phyloP scores from a whole-genome alignment of 805 yeast genomes.

The Saccharomycopsis capsularis region DNA sequence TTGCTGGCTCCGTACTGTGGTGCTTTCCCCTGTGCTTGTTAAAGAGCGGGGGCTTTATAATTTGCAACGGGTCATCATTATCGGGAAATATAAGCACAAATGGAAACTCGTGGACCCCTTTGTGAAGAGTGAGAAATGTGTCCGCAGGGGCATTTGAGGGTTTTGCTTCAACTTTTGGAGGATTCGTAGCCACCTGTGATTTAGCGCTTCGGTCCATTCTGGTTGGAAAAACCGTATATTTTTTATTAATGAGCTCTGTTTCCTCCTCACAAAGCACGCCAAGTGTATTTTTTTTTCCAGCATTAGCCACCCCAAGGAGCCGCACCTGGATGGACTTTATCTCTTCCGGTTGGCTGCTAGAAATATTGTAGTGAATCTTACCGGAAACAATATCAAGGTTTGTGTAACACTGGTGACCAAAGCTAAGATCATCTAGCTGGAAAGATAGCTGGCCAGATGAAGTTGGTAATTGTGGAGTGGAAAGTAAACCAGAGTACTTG shows the following conservation, averaged over 20 bases:
- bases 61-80: neutral
- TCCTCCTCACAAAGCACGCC: neutral
- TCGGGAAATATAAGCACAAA: slow-evolving; percentile 1
- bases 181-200: too few species aligned
- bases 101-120: neutral
- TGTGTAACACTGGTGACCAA: slow-evolving; percentile 1
- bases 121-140: neutral
- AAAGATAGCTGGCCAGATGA: neutral
- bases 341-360: neutral
- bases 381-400: slow-evolving; percentile 1
- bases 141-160: neutral
- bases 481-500: too few species aligned
- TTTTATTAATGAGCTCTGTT: too few species aligned
- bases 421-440: neutral
- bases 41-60: neutral
- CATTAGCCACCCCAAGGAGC: neutral
- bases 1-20: too few species aligned
- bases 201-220: too few species aligned
- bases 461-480: too few species aligned
- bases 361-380: neutral
- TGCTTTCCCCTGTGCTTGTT: neutral
- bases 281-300: neutral
- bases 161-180: too few species aligned
- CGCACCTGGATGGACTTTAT: neutral
- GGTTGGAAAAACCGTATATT: neutral